These are phyloP conservation scores for Aspergillus udagawae DNA, from an alignment of 2,329 filamentous ascomycete genomes.

Conservation along the genomic window DNA sequence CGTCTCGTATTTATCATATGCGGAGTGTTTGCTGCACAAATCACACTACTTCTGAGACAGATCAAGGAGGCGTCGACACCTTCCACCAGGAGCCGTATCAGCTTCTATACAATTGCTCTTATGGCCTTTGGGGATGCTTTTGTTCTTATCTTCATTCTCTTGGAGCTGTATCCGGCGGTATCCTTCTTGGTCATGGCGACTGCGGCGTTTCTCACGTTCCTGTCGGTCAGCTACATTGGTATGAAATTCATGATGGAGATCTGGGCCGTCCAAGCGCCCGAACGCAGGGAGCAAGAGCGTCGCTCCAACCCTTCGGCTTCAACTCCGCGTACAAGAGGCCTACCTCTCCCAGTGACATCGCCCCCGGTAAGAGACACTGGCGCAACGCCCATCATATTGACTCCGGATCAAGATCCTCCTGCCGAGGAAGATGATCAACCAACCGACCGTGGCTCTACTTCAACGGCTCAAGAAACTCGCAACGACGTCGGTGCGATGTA, in stretches of 20 bases:
- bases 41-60: slow-evolving; percentile 56
- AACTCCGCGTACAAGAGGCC: slow-evolving; percentile 29
- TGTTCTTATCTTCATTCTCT: slow-evolving; percentile 51
- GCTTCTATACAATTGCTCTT: slow-evolving; percentile 60
- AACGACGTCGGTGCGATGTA: slow-evolving; percentile 57
- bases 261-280: slow-evolving; percentile 57
- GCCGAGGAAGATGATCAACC: slow-evolving; percentile 32
- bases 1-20: slow-evolving; percentile 53
- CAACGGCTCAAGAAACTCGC: slow-evolving; percentile 32
- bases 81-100: slow-evolving; percentile 60
- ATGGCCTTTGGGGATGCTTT: slow-evolving; percentile 61
- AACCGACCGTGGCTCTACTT: slow-evolving; percentile 30
- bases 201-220: slow-evolving; percentile 56
- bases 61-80: slow-evolving; percentile 63
- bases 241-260: slow-evolving; percentile 65
- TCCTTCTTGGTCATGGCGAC: slow-evolving; percentile 54
- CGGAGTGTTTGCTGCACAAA: slow-evolving; percentile 48
- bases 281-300: slow-evolving; percentile 35
- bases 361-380: slow-evolving; percentile 41
- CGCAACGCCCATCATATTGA: slow-evolving; percentile 54
- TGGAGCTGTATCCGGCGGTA: slow-evolving; percentile 53
- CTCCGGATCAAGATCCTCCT: slow-evolving; percentile 55
- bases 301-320: slow-evolving; percentile 21
- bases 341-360: slow-evolving; percentile 52
- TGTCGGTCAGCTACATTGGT: slow-evolving; percentile 59